Conservation (phyloP, 202 grass and related monocot genomes). For the Zoysia matrella region DNA sequence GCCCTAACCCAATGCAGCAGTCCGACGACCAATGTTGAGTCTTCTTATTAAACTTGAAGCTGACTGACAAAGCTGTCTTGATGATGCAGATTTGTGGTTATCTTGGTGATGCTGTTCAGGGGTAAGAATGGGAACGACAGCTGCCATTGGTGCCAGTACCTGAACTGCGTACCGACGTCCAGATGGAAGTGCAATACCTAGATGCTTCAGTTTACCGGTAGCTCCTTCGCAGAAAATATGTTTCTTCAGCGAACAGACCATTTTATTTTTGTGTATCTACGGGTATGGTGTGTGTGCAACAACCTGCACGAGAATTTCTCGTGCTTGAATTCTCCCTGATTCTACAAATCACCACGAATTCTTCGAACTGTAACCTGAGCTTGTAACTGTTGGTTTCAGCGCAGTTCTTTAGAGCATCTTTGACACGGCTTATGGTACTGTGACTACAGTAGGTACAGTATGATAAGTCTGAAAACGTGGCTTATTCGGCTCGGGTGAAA, state of each 20-base stretch:
- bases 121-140: conserved; percentile 88
- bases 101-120: conserved; percentile 85
- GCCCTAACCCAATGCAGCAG: background rate
- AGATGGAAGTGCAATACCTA: conserved; percentile 78
- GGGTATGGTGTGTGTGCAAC: conserved; percentile 24
- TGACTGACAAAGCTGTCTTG: conserved; percentile 18
- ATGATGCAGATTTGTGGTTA: conserved; percentile 58
- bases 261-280: conserved; percentile 19
- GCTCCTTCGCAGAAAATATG: background rate
- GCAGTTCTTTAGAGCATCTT: background rate
- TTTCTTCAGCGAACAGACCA: background rate
- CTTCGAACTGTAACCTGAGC: conserved; percentile 12
- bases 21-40: background rate
- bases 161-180: conserved; percentile 88
- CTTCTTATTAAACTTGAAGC: background rate
- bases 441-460: no score
- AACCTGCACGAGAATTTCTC: background rate
- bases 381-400: conserved; percentile 17
- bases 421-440: no score
- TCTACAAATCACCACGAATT: conserved; percentile 2
- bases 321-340: background rate
- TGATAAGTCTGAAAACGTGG: no score
- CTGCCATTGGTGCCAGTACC: conserved; percentile 94
- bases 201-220: background rate
- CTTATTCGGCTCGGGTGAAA: no score